Percentiles rank a stretch among this genome's conserved stretches.
Conservation (phyloP, 805 yeast species). For the Ascoidea asiatica region DNA sequence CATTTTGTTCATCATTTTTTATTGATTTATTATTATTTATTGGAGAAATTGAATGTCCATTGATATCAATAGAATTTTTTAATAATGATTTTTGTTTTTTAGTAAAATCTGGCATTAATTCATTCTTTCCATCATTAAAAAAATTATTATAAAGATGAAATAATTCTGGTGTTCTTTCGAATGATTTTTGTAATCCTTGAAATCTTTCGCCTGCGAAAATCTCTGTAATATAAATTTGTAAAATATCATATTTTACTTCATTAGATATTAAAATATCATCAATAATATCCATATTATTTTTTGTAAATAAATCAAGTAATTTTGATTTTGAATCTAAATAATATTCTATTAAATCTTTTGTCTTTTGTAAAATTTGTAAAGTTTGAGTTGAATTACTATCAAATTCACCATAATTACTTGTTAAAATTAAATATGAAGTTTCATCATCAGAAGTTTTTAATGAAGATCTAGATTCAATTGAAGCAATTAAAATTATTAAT, state of each 20-base stretch:
- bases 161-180: background rate
- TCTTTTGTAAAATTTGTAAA: background rate
- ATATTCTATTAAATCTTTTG: background rate
- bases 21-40: too few relatives aligned
- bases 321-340: background rate
- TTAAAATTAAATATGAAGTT: too few relatives aligned
- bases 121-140: too few relatives aligned
- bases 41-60: too few relatives aligned
- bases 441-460: background rate
- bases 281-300: too few relatives aligned
- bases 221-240: background rate
- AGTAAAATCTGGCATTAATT: too few relatives aligned
- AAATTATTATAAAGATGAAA: too few relatives aligned
- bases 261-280: background rate
- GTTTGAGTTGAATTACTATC: background rate
- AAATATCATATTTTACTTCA: background rate
- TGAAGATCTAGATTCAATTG: background rate
- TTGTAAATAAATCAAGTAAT: too few relatives aligned
- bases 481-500: conserved; percentile 4
- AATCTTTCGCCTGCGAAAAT: background rate
- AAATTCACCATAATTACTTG: background rate
- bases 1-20: too few relatives aligned
- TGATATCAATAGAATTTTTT: too few relatives aligned
- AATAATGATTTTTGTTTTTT: too few relatives aligned
- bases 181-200: background rate